phyloP scores from a whole-genome alignment of 495 filamentous ascomycete species.

The Bombardia bombarda region DNA sequence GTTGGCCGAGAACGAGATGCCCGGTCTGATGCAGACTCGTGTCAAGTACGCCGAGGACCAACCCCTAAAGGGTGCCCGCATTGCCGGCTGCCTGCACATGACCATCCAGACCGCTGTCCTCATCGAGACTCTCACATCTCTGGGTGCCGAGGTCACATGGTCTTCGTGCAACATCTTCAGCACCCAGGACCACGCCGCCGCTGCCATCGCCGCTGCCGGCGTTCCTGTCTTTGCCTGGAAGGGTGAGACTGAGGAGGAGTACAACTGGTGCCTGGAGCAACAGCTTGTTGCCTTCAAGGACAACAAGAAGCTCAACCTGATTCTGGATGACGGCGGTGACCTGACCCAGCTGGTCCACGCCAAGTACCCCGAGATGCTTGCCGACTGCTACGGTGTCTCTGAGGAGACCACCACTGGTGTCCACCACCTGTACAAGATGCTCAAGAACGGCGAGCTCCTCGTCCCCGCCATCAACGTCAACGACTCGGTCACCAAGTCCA shows the following conservation, averaged over 20 bases:
- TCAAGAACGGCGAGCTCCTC: conserved; percentile 85
- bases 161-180: conserved; percentile 98
- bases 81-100: conserved; percentile 99
- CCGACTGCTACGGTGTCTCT: conserved; percentile 95
- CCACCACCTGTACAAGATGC: conserved; percentile 97
- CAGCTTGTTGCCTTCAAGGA: conserved; percentile 96
- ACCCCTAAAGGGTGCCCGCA: conserved; percentile 79
- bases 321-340: conserved; percentile 98
- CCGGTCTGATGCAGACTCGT: conserved; percentile 93
- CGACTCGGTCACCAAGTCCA: conserved; percentile 98
- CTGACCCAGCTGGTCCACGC: conserved; percentile 91
- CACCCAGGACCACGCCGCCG: conserved; percentile 96
- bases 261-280: conserved; percentile 99
- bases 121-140: conserved; percentile 89
- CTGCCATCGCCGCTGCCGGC: conserved; percentile 89
- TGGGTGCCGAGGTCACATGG: conserved; percentile 98
- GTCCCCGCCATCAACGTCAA: conserved; percentile 99
- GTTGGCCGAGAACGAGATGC: conserved; percentile 97
- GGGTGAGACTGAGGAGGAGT: conserved; percentile 99
- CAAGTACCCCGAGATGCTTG: conserved; percentile 96
- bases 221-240: conserved; percentile 99
- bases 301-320: conserved; percentile 91
- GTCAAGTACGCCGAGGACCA: conserved; percentile 85
- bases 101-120: conserved; percentile 99
- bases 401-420: conserved; percentile 99